A percentile compares a stretch with the other conserved stretches of the same genome.
These are phyloP conservation scores for Torulaspora indica DNA, from an alignment of 805 yeast species.

Conservation along the genomic window DNA sequence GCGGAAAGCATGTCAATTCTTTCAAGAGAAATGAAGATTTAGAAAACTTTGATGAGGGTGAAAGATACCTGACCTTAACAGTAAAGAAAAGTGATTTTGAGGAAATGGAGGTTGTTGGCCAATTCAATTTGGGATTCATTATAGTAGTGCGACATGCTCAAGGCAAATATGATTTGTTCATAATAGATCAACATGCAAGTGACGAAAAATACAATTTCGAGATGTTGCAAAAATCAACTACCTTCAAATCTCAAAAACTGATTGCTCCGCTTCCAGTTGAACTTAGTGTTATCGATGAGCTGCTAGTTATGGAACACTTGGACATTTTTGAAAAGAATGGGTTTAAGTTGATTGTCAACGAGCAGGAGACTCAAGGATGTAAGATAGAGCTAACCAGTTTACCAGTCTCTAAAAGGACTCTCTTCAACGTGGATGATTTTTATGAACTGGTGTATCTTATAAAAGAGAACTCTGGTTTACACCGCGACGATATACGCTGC, in stretches of 20 bases:
- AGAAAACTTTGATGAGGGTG: conserved; percentile 48
- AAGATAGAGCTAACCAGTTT: conserved; percentile 53
- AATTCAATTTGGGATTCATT: conserved; percentile 94
- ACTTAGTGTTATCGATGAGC: conserved; percentile 72
- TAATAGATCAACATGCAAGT: conserved; percentile 95
- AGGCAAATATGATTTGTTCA: conserved; percentile 59
- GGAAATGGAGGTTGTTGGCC: conserved; percentile 80
- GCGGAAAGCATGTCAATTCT: conserved; percentile 13
- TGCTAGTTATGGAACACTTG: conserved; percentile 58
- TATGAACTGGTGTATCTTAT: conserved; percentile 70
- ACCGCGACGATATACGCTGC: conserved; percentile 43
- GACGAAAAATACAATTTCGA: conserved; percentile 95
- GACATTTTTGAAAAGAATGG: conserved; percentile 69
- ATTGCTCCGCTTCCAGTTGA: conserved; percentile 56
- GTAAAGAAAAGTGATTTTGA: conserved; percentile 69
- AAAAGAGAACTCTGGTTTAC: conserved; percentile 50
- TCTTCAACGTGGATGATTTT: conserved; percentile 63
- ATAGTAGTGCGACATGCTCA: conserved; percentile 51
- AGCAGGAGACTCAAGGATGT: conserved; percentile 50
- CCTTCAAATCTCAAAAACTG: conserved; percentile 64
- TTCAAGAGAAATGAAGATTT: conserved; percentile 40
- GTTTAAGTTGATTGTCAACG: conserved; percentile 53
- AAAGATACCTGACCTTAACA: conserved; percentile 51
- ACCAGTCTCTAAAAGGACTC: conserved; percentile 67
- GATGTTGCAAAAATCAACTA: conserved; percentile 49